A percentile compares a stretch with the other conserved stretches of the same genome.
Conservation (phyloP, 2,329 filamentous ascomycete species). For the Nothophoma quercina region DNA sequence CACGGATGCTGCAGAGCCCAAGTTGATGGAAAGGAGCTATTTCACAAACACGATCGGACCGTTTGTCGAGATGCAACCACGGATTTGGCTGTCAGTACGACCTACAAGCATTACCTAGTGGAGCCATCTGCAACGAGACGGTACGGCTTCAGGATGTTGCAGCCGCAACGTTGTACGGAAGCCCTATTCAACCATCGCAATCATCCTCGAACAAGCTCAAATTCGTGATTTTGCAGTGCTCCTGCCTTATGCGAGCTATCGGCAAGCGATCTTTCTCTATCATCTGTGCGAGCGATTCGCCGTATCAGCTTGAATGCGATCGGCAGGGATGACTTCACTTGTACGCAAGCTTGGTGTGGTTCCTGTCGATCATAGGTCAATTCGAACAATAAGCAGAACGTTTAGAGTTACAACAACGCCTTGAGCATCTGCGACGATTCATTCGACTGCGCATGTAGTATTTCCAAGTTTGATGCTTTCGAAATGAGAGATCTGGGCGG, state of each 20-base stretch:
- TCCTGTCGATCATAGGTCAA: slow-evolving; percentile 27
- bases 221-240: slow-evolving; percentile 18
- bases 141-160: slow-evolving; percentile 36
- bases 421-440: background rate
- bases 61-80: slow-evolving; percentile 31
- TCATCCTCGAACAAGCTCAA: slow-evolving; percentile 25
- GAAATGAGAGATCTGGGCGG: slow-evolving; percentile 7
- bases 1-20: slow-evolving; percentile 16
- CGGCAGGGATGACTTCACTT: slow-evolving; percentile 28
- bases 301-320: slow-evolving; percentile 28
- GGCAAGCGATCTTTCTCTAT: slow-evolving; percentile 15
- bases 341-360: slow-evolving; percentile 19
- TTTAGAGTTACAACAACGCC: background rate
- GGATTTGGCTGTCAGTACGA: slow-evolving; percentile 13
- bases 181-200: slow-evolving; percentile 21
- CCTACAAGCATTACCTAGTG: slow-evolving; percentile 9
- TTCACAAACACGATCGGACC: slow-evolving; percentile 23
- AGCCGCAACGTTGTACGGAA: slow-evolving; percentile 39
- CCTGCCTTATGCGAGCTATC: slow-evolving; percentile 26
- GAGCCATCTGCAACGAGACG: slow-evolving; percentile 23
- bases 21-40: slow-evolving; percentile 15
- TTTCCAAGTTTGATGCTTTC: background rate
- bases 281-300: slow-evolving; percentile 20
- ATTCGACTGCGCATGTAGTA: background rate
- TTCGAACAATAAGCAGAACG: background rate